These are phyloP conservation scores for Aspergillus fumigatiaffinis DNA, from an alignment of 2,329 filamentous ascomycete genomes.

Conservation along the genomic window DNA sequence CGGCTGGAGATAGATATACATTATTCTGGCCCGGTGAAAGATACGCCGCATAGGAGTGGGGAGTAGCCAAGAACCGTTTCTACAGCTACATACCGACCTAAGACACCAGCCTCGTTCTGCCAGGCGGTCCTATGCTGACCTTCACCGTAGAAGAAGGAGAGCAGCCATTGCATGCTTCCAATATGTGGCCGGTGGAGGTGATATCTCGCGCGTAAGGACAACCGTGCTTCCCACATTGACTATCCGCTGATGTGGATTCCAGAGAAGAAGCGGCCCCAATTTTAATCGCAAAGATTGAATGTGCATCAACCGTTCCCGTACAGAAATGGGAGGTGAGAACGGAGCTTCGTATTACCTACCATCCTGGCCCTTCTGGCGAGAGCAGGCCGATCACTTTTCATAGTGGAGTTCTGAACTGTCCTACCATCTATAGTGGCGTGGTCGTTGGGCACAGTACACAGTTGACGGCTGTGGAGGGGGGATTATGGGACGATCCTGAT, in stretches of 20 bases:
- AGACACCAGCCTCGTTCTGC: background rate
- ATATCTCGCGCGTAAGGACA: background rate
- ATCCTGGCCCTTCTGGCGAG: background rate
- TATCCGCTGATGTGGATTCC: background rate
- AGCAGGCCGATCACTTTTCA: slow-evolving; percentile 1
- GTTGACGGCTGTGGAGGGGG: background rate
- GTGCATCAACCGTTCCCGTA: background rate
- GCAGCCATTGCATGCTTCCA: background rate
- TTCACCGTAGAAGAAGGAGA: background rate
- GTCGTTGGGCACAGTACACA: background rate
- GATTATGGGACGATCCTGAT: background rate
- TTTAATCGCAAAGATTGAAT: slow-evolving; percentile 1
- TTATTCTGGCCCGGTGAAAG: background rate
- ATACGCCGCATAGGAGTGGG: background rate
- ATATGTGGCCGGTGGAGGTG: background rate
- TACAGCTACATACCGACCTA: too few species aligned
- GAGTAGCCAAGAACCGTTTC: background rate
- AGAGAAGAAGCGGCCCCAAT: background rate
- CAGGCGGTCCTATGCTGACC: background rate
- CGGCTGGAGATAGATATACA: background rate
- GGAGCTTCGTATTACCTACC: background rate
- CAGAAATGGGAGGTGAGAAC: background rate
- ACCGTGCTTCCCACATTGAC: background rate
- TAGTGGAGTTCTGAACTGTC: background rate
- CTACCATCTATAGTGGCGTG: background rate